Percentiles rank a stretch among this genome's conserved stretches.
phyloP scores from a whole-genome alignment of 2,329 filamentous ascomycete genomes.

The Fusarium sp. region DNA sequence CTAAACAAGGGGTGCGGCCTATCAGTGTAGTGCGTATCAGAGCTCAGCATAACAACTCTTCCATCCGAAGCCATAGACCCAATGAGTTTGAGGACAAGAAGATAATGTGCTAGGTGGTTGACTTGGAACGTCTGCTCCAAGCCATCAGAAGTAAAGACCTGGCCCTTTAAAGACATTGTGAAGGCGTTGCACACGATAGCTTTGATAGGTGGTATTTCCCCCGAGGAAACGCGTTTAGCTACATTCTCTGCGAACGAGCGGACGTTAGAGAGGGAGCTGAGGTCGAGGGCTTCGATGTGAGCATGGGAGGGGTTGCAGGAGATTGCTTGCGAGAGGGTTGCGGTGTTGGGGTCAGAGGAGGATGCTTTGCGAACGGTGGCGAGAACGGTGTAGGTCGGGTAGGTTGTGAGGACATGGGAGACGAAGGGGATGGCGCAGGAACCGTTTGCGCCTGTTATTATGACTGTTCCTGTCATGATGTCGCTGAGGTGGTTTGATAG shows the following conservation, averaged over 20 bases:
- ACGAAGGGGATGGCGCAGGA: slow-evolving; percentile 46
- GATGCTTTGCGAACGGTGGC: slow-evolving; percentile 53
- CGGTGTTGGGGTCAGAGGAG: slow-evolving; percentile 49
- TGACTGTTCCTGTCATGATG: slow-evolving; percentile 51
- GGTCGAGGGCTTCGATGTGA: slow-evolving; percentile 35
- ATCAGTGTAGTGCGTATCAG: slow-evolving; percentile 30
- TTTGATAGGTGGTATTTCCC: slow-evolving; percentile 28
- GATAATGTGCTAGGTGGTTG: slow-evolving; percentile 36
- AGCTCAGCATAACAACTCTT: slow-evolving; percentile 34
- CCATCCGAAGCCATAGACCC: slow-evolving; percentile 32
- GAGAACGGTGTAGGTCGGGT: slow-evolving; percentile 48
- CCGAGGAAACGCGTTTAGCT: neutral
- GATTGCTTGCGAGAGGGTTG: slow-evolving; percentile 46
- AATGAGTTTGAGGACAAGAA: slow-evolving; percentile 42
- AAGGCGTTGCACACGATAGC: slow-evolving; percentile 45
- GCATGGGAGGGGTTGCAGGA: slow-evolving; percentile 1
- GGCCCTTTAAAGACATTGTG: slow-evolving; percentile 26
- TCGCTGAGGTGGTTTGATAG: neutral
- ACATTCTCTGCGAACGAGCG: slow-evolving; percentile 19
- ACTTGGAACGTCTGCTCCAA: slow-evolving; percentile 43
- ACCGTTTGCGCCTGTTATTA: slow-evolving; percentile 57
- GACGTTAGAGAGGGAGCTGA: slow-evolving; percentile 19
- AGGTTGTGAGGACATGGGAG: slow-evolving; percentile 18
- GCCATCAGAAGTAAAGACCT: slow-evolving; percentile 27
- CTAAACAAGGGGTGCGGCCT: slow-evolving; percentile 31